Evolutionary conservation across 2,329 filamentous ascomycete species (phyloP), one percentile per base, ranked within the genome.

Genomic region (Hymenoscyphus albidus): DNA sequence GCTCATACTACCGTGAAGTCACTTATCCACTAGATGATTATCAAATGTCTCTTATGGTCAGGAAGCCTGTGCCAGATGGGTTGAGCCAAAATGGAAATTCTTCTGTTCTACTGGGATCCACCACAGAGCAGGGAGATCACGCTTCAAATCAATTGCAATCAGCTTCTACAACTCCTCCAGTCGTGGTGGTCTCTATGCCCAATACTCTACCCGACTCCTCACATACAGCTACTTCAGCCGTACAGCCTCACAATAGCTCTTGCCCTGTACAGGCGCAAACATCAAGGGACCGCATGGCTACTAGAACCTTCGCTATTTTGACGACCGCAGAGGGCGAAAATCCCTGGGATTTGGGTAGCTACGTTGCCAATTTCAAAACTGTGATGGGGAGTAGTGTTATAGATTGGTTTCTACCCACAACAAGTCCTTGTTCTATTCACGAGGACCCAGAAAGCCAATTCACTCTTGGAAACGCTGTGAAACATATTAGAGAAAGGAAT

Each of bases 321-420:
- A 83, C 85, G 66, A 91, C 67, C 55, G 80, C 86, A 2, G 83
- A 85, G 0, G 88, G 91, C 10, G 88, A 95, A 70, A 97, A 97
- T 70, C 92, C 92, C 0, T 99, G 92, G 88, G 86, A 96, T 71
- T 79, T 95, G 0, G 91, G 90, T 1, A 79, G 76, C 38, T 78
- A 78, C 9, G 81, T 84, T 67, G 78, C 81, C 35, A 98, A 98
- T 73, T 88, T 93, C 78, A 85, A 86, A 68, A 84, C 88, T 14
- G 85, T 97, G 31, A 92, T 99, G 88, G 94, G 94, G 0, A 78
- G 83, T 58, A 84, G 78, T 22, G 68, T 87, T 1, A 66, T 88
- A 14, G 90, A 97, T 65, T 98, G 93, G 93, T 73, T 97, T 13
- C 77, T 97, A 1, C 94, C 94, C 0, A 75, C 96, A 40, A 85